Conservation (phyloP, 2,329 filamentous ascomycete species). For the Scolecobasidium constrictum region DNA sequence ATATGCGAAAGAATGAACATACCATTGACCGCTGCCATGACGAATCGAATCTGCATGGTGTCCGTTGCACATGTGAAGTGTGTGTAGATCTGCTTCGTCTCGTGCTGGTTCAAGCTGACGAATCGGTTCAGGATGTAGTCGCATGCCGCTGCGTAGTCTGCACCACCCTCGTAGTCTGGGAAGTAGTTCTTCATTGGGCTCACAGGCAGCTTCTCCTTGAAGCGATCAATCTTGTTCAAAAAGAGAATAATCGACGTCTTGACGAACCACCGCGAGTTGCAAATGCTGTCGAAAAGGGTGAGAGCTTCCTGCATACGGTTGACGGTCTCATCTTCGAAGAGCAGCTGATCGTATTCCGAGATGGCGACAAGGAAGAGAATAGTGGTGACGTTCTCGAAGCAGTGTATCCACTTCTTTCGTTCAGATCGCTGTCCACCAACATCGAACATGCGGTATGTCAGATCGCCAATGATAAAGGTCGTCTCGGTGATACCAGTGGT, state of each 20-base stretch:
- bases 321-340: constrained; percentile 89
- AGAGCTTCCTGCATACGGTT: constrained; percentile 66
- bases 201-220: constrained; percentile 64
- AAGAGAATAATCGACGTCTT: constrained; percentile 65
- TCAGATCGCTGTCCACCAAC: constrained; percentile 92
- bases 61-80: constrained; percentile 99
- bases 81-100: constrained; percentile 99
- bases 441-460: constrained; percentile 96
- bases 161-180: constrained; percentile 75
- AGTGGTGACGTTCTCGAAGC: constrained; percentile 95
- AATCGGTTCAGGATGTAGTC: constrained; percentile 99
- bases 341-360: constrained; percentile 89
- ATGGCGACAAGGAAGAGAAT: constrained; percentile 96
- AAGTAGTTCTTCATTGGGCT: constrained; percentile 69
- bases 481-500: constrained; percentile 96
- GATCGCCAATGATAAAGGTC: constrained; percentile 85
- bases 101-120: constrained; percentile 95
- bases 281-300: constrained; percentile 61
- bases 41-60: constrained; percentile 97
- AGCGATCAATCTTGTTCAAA: constrained; percentile 65
- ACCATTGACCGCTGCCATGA: constrained; percentile 99
- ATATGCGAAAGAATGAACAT: constrained; percentile 16
- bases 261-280: constrained; percentile 62
- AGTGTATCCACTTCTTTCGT: constrained; percentile 99
- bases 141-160: constrained; percentile 90